Conservation (phyloP, 164 flowering plant species). For the Tinospora cordifolia region DNA sequence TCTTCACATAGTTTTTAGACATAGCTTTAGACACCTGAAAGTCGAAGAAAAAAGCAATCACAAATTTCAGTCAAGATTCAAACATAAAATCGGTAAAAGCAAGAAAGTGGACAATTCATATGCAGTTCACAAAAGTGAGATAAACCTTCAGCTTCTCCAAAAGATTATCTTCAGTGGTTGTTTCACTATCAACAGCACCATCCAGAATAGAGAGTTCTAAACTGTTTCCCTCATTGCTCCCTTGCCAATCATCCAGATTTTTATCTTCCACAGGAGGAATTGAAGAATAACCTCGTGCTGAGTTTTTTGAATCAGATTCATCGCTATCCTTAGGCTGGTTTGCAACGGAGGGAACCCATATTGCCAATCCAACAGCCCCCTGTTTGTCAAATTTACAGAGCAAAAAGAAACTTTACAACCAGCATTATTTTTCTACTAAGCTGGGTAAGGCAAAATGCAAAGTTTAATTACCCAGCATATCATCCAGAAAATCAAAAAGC, state of each 20-base stretch:
- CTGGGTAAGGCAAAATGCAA: neutral
- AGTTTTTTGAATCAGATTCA: constrained; percentile 38
- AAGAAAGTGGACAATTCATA: neutral
- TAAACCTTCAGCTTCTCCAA: constrained; percentile 74
- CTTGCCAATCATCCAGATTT: constrained; percentile 37
- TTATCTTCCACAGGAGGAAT: constrained; percentile 50
- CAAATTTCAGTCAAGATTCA: neutral
- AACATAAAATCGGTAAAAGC: neutral
- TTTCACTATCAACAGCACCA: constrained; percentile 28
- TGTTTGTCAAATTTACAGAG: constrained; percentile 24
- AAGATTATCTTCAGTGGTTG: constrained; percentile 41
- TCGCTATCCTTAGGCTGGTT: constrained; percentile 67
- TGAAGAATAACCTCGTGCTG: constrained; percentile 53
- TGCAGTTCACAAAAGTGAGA: neutral
- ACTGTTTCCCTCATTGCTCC: constrained; percentile 26
- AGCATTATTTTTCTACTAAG: neutral
- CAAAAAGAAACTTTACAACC: neutral
- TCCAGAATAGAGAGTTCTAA: constrained; percentile 61
- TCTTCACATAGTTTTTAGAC: constrained; percentile 59
- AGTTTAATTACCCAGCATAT: neutral
- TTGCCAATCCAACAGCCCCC: constrained; percentile 99
- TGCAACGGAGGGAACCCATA: constrained; percentile 96
- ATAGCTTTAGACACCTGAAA: constrained; percentile 73
- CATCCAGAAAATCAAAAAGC: neutral
- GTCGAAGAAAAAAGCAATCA: neutral